Evolutionary conservation across 495 filamentous ascomycete species (phyloP).

Genomic region (Penicillium lividum): DNA sequence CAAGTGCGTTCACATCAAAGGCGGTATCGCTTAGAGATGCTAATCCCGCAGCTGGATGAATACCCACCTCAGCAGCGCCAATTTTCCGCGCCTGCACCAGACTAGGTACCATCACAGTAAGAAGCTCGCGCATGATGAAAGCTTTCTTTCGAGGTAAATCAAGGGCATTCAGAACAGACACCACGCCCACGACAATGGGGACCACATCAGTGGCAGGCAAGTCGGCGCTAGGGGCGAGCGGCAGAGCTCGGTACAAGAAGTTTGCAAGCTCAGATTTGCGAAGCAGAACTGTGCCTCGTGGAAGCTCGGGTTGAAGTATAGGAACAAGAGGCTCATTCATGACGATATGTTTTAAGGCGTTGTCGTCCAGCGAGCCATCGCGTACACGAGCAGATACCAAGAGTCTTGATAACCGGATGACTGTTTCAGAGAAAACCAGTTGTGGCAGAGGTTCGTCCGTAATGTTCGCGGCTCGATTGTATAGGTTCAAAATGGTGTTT

Average conservation of each 20-base stretch:
- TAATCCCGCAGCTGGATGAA: slow-evolving; percentile 88
- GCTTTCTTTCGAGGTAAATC: slow-evolving; percentile 84
- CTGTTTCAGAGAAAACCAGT: slow-evolving; percentile 76
- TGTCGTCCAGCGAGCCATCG: slow-evolving; percentile 66
- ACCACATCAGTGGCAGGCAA: slow-evolving; percentile 68
- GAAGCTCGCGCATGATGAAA: slow-evolving; percentile 78
- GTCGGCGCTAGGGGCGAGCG: slow-evolving; percentile 58
- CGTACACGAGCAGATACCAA: slow-evolving; percentile 68
- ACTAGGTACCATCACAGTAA: slow-evolving; percentile 78
- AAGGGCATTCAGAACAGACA: slow-evolving; percentile 73
- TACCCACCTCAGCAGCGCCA: slow-evolving; percentile 89
- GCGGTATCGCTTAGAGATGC: slow-evolving; percentile 58
- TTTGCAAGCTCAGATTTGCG: slow-evolving; percentile 66
- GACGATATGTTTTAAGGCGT: slow-evolving; percentile 68
- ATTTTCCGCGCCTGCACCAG: slow-evolving; percentile 90
- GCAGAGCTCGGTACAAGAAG: slow-evolving; percentile 72
- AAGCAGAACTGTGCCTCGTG: slow-evolving; percentile 41
- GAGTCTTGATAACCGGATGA: slow-evolving; percentile 76
- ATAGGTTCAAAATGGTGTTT: slow-evolving; percentile 80
- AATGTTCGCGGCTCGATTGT: slow-evolving; percentile 71
- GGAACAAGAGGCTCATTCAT: slow-evolving; percentile 49
- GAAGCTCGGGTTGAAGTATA: slow-evolving; percentile 41
- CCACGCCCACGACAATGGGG: slow-evolving; percentile 79
- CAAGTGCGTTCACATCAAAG: slow-evolving; percentile 63
- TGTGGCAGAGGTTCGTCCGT: slow-evolving; percentile 80